Conservation (phyloP, 2,329 filamentous ascomycete species). For the Alternaria sp. region DNA sequence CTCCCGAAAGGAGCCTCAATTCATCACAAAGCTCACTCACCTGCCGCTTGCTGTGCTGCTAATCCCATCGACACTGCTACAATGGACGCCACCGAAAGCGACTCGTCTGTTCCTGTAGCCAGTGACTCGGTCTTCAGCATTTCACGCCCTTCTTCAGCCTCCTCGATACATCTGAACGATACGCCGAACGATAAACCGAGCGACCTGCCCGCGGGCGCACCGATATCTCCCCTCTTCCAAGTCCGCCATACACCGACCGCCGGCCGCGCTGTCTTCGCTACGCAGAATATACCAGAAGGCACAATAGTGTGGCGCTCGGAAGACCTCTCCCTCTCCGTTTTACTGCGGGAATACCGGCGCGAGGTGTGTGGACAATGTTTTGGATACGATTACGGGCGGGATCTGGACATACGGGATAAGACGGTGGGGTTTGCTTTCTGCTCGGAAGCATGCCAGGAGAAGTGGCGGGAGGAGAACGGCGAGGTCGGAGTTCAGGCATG, state of each 20-base stretch:
- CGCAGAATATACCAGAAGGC: conserved; percentile 38
- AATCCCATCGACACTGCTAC: conserved; percentile 3
- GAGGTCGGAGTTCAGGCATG: conserved; percentile 42
- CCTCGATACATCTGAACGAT: conserved; percentile 13
- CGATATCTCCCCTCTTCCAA: conserved; percentile 41
- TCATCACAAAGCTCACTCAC: not conserved
- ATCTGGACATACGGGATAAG: conserved; percentile 48
- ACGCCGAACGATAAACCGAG: conserved; percentile 7
- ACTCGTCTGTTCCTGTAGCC: conserved; percentile 14
- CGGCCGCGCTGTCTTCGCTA: conserved; percentile 56
- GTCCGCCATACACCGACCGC: conserved; percentile 51
- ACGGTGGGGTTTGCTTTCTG: conserved; percentile 54
- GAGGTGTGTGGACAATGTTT: conserved; percentile 59
- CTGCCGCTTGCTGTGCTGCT: conserved; percentile 3
- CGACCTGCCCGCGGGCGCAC: conserved; percentile 30
- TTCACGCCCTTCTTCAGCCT: conserved; percentile 21
- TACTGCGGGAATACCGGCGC: conserved; percentile 55
- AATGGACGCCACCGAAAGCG: conserved; percentile 14
- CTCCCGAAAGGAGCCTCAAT: not conserved
- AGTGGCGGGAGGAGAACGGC: conserved; percentile 44
- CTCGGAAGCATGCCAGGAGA: conserved; percentile 40
- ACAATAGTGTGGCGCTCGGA: conserved; percentile 48
- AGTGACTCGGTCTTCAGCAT: conserved; percentile 19
- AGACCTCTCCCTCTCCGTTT: conserved; percentile 49
- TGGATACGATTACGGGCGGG: conserved; percentile 53